Base-by-base conservation (phyloP, 2,329 filamentous ascomycete genomes). In the Diaporthe amygdali region DNA sequence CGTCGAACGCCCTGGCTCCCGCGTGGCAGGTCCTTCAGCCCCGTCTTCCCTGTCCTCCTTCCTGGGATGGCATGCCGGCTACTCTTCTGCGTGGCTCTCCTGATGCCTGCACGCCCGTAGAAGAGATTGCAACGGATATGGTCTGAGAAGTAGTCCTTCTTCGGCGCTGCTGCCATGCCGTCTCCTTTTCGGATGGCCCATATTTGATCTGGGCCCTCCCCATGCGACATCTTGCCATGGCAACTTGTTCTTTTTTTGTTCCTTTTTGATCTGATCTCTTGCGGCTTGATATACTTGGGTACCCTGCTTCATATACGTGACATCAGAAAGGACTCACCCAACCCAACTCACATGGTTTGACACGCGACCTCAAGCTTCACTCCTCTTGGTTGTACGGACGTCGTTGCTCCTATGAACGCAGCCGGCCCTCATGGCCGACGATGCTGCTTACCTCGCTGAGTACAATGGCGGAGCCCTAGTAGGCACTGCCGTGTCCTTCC, bases 391-490 rank as follows among this genome's bases (percentile, higher is more conserved):
- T n/a, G 27, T 37, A 41, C 39, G 47, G 39, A 44, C 37, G 0
- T 46, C 37, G 46, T 59, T 20, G 39, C 34, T 39, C 55, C 55
- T 56, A 64, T 59, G 68, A 71, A 51, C 37, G 49, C 56, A 46
- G 41, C 30, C 30, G 68, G 70, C 44, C 20, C 66, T 73, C 74
- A 84, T 83, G 82, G 77, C 76, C 71, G 73, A 69, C 37, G 49
- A 73, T 64, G 64, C 78, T 63, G 72, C 81, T 69, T 76, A 85
- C 69, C 75, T 82, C 47, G 75, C 72, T 39, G 81, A 84, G 72
- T 79, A 82, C 75, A 85, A 85, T 74, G 82, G 81, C 74, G 74
- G 70, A 37, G 76, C 78, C 44, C 75, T 86, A 66, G 76, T 85
- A 30, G 77, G 70, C 70, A 81, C 82, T 32, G 80, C 80, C 49